phyloP scores from a whole-genome alignment of 208 protist genomes.

The Zelonia costaricensis region DNA sequence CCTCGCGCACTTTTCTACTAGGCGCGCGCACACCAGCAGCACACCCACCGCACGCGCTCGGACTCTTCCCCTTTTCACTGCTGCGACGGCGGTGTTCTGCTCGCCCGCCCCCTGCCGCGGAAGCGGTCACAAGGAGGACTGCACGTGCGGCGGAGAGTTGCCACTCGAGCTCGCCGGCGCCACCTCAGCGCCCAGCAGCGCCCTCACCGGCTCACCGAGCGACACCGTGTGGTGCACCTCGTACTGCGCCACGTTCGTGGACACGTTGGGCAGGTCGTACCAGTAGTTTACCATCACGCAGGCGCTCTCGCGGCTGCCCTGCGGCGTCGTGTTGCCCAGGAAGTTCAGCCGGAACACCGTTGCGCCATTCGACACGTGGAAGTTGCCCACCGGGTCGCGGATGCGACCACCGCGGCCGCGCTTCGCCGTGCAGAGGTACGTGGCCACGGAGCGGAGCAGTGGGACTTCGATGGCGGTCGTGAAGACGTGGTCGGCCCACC shows the following conservation, averaged over 20 bases:
- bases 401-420: slow-evolving; percentile 41
- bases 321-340: slow-evolving; percentile 61
- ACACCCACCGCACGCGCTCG: no score
- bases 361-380: slow-evolving; percentile 89
- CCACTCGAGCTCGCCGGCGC: no score
- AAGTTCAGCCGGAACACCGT: slow-evolving; percentile 76
- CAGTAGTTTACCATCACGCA: slow-evolving; percentile 91
- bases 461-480: slow-evolving; percentile 55
- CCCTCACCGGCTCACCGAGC: slow-evolving; percentile 43
- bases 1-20: no score
- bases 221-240: slow-evolving; percentile 51
- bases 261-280: slow-evolving; percentile 65
- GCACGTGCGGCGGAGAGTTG: no score
- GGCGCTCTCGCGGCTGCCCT: slow-evolving; percentile 70
- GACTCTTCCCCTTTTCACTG: no score
- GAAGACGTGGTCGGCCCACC: slow-evolving; percentile 67
- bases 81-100: no score
- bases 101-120: no score
- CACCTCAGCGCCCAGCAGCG: slow-evolving; percentile 26
- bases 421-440: slow-evolving; percentile 73
- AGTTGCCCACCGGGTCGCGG: slow-evolving; percentile 85
- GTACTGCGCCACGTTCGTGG: slow-evolving; percentile 53
- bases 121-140: no score
- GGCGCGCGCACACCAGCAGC: no score
- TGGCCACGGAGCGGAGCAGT: slow-evolving; percentile 62